Percentiles rank a stretch among this genome's conserved stretches.
Evolutionary conservation across 2,329 filamentous ascomycete species (phyloP).

Genomic region (Clonostachys rhizophaga): DNA sequence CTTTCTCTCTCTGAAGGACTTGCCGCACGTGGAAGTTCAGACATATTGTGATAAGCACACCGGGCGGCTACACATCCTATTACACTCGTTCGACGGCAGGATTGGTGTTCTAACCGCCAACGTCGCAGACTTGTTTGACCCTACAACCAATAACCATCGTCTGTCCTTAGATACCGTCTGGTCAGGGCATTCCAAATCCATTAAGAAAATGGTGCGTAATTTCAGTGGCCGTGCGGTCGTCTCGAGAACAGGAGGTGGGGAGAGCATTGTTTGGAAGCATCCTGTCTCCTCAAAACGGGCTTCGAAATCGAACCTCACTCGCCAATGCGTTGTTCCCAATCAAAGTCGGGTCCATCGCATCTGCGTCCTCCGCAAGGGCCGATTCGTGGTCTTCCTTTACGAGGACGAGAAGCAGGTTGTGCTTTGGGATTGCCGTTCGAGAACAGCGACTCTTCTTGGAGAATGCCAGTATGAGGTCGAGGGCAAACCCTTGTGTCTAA

Average conservation of each 20-base stretch:
- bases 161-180: constrained; percentile 63
- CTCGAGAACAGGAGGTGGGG: constrained; percentile 73
- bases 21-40: constrained; percentile 60
- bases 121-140: constrained; percentile 77
- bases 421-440: constrained; percentile 72
- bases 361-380: constrained; percentile 70
- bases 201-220: constrained; percentile 84
- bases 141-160: constrained; percentile 54
- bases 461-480: constrained; percentile 45
- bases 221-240: constrained; percentile 76
- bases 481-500: constrained; percentile 74
- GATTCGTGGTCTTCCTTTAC: constrained; percentile 77
- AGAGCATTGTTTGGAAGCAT: constrained; percentile 82
- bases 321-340: constrained; percentile 64
- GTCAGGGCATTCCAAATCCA: constrained; percentile 77
- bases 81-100: constrained; percentile 81
- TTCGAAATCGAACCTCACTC: constrained; percentile 43
- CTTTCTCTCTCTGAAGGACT: constrained; percentile 13
- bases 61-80: constrained; percentile 66
- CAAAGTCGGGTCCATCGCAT: constrained; percentile 74
- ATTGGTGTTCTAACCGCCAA: constrained; percentile 78
- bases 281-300: constrained; percentile 24
- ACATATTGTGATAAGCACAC: constrained; percentile 64
- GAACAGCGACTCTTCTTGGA: constrained; percentile 51
- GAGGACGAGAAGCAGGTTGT: constrained; percentile 58